Base-by-base conservation (phyloP, 2,329 filamentous ascomycete species). In the Calonectria henricotiae region DNA sequence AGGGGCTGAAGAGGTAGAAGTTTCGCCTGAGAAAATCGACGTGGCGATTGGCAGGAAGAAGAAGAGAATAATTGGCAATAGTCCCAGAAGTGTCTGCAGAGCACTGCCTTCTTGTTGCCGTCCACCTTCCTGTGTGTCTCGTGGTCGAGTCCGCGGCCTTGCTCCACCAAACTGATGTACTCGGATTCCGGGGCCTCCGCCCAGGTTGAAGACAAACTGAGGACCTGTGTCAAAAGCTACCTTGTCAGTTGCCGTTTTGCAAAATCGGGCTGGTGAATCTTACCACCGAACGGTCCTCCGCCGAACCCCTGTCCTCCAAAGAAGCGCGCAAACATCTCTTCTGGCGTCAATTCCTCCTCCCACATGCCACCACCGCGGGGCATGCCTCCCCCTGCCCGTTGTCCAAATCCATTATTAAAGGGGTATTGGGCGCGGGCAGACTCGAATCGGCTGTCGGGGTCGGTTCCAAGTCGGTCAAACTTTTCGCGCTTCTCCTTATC, bases 321-420 rank as follows among this genome's bases (percentile, higher is more conserved):
- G 88, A 99, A 99, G 73, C 96, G 91, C 80, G 96, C 92, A 85
- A 99, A 99, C 87, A 99, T 90, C 83, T 99, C 96, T 83, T 99
- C 96, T 0, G 96, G 95, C 65, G 93, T 97, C 77, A 99, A 94
- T 81, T 98, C 96, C 71, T 96, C 95, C 66, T 96, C 94, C 83
- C 93, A 98, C 87, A 92, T 91, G 17, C 61, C 43, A 49, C 61
- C 43, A 41, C 86, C 85, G 23, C 88, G 89, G 7, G 85, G 83
- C 39, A 85, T 85, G 3, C 83, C 84, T 30, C 82, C 84, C 9
- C 83, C 82, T 5, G 80, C 83, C 44, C 85, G 81, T 78, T 82
- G 77, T 20, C 86, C 86, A 74, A 93, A 93, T 30, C 89, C 89
- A 66, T 86, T 86, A 25, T 58, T 58, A 80, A 94, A 94, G 3